These are phyloP conservation scores for Erysimum cheiranthoides DNA, from an alignment of 345 rosid genomes.

Conservation along the genomic window DNA sequence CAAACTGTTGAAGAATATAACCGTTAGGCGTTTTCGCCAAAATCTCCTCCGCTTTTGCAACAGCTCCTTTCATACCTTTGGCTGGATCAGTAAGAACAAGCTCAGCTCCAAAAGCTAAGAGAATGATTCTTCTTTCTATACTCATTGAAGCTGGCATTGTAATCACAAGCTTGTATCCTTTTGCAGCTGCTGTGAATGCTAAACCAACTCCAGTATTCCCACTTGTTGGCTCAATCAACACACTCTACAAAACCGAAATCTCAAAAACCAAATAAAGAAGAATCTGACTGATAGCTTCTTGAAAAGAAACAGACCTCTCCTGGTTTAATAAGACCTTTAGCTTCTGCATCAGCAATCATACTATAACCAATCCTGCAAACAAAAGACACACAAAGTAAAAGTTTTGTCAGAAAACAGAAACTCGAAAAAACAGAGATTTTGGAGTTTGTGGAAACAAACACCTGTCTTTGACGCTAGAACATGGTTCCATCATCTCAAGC, in stretches of 20 bases:
- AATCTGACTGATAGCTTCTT: not conserved
- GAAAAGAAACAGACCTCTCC: conserved; percentile 58
- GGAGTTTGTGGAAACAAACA: not conserved
- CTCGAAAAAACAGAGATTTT: not conserved
- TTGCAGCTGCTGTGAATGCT: conserved; percentile 91
- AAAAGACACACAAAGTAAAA: no score
- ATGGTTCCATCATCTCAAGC: conserved; percentile 88
- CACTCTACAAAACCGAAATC: conserved; percentile 52
- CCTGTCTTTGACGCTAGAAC: conserved; percentile 96
- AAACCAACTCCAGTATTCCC: conserved; percentile 93
- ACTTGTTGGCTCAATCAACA: conserved; percentile 86
- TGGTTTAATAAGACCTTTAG: conserved; percentile 71
- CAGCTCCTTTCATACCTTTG: no score
- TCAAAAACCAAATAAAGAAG: not conserved
- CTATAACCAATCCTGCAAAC: conserved; percentile 79
- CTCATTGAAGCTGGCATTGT: no score
- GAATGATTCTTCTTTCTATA: no score
- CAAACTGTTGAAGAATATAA: no score
- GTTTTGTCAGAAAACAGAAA: conserved; percentile 24
- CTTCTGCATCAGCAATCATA: conserved; percentile 89
- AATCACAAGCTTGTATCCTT: conserved; percentile 11
- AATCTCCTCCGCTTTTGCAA: no score
- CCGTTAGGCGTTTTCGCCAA: no score
- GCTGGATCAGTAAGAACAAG: no score
- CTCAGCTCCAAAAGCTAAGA: no score